Percentiles rank a stretch among this genome's conserved stretches.
phyloP scores from a whole-genome alignment of 345 rosid genomes.

The Gossypium sturtianum region DNA sequence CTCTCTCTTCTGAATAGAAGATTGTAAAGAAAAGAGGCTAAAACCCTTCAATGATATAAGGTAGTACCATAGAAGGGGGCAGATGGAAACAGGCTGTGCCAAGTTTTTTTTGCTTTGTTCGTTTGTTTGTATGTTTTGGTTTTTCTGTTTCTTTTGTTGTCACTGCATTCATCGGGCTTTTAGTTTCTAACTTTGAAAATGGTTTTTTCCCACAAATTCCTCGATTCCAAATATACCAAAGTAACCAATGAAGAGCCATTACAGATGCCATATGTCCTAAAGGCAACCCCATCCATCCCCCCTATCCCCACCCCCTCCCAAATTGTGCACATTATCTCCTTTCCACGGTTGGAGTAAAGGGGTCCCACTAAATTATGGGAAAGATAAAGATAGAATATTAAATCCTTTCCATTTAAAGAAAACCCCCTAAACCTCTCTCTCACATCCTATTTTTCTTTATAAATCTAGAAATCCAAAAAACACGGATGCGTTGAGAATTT shows the following conservation, averaged over 20 bases:
- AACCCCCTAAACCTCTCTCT: neutral
- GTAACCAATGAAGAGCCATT: constrained; percentile 14
- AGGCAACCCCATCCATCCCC: neutral
- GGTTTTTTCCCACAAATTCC: constrained; percentile 32
- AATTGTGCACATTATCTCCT: neutral
- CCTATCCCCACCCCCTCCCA: neutral
- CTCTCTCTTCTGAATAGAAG: neutral
- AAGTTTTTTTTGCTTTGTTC: neutral
- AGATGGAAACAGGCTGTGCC: neutral
- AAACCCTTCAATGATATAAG: constrained; percentile 16
- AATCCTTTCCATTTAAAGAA: neutral
- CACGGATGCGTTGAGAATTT: neutral
- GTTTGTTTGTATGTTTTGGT: neutral
- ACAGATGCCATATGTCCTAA: constrained; percentile 20
- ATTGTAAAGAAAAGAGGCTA: neutral
- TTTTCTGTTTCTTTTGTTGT: neutral
- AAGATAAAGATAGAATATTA: neutral
- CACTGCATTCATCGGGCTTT: constrained; percentile 3
- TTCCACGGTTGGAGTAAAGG: neutral
- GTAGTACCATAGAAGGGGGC: constrained; percentile 14
- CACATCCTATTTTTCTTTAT: neutral
- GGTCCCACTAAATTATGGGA: constrained; percentile 15
- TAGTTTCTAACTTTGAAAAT: constrained; percentile 20
- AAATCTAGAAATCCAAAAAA: neutral
- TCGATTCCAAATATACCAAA: constrained; percentile 25